phyloP scores from a whole-genome alignment of 1,284 basidiomycete genomes.

The Sporisorium graminicola region DNA sequence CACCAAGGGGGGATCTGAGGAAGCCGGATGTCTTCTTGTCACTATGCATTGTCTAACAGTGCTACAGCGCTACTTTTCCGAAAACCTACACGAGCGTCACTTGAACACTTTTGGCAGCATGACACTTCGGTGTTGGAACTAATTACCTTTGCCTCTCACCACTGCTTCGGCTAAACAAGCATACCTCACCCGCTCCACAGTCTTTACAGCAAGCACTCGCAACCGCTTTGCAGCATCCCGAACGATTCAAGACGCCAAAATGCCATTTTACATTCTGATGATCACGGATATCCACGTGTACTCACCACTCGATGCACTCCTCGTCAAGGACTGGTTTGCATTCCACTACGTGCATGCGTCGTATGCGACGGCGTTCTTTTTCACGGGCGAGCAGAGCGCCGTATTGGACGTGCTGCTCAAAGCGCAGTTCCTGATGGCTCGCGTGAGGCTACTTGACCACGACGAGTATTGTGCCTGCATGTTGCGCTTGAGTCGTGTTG shows the following conservation, averaged over 20 bases:
- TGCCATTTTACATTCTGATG: slow-evolving; percentile 15
- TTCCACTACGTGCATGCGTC: slow-evolving; percentile 5
- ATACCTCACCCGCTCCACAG: too few relatives aligned
- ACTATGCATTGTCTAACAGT: slow-evolving; percentile 6
- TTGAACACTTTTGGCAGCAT: too few relatives aligned
- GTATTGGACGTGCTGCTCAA: slow-evolving; percentile 16
- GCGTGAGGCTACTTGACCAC: not conserved
- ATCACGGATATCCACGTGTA: not conserved
- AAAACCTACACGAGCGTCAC: too few relatives aligned
- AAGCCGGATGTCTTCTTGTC: not conserved
- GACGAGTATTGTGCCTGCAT: not conserved
- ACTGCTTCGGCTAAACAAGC: too few relatives aligned
- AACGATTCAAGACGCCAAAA: not conserved
- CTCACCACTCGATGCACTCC: not conserved
- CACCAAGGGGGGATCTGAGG: not conserved
- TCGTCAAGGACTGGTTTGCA: slow-evolving; percentile 21
- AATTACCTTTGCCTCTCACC: too few relatives aligned
- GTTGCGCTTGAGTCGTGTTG: not conserved
- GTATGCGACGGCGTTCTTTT: slow-evolving; percentile 5
- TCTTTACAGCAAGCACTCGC: too few relatives aligned
- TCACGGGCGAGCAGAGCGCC: not conserved
- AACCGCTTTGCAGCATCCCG: too few relatives aligned
- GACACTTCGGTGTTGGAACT: too few relatives aligned
- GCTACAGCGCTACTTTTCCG: too few relatives aligned
- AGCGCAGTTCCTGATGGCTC: slow-evolving; percentile 6